A percentile compares a stretch with the other conserved stretches of the same genome.
Evolutionary conservation across 2,329 filamentous ascomycete genomes (phyloP).

Genomic region (Cordyceps javanica): DNA sequence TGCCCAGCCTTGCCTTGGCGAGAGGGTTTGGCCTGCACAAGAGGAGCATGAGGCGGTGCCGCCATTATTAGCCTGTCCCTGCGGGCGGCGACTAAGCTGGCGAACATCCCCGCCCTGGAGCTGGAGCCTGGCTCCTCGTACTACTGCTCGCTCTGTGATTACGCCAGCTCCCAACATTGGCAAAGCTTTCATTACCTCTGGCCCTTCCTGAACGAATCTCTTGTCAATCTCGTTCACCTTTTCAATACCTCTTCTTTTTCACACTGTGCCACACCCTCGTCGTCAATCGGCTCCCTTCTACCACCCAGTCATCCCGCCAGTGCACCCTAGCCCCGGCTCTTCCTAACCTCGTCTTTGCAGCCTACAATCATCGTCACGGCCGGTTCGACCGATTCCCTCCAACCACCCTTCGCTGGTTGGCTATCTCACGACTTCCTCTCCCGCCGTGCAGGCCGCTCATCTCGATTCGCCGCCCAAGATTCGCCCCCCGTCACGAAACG

Average conservation of each 20-base stretch:
- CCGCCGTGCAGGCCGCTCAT: conserved; percentile 55
- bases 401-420: conserved; percentile 60
- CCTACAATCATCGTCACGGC: conserved; percentile 9
- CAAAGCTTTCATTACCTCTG: background rate
- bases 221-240: conserved; percentile 16
- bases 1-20: too few species aligned
- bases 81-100: background rate
- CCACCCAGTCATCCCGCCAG: conserved; percentile 11
- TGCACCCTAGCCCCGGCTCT: background rate
- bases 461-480: conserved; percentile 23
- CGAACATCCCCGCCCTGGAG: background rate
- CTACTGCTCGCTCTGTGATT: conserved; percentile 2
- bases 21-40: background rate
- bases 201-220: background rate
- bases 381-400: conserved; percentile 41
- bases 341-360: conserved; percentile 13
- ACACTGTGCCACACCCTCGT: background rate
- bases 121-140: background rate
- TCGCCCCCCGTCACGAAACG: conserved; percentile 11
- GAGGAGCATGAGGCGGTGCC: background rate
- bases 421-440: conserved; percentile 63
- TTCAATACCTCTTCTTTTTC: conserved; percentile 14
- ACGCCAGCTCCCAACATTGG: conserved; percentile 5
- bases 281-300: background rate
- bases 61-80: background rate